Evolutionary conservation across 805 yeast genomes (phyloP).

Genomic region (Zygoascus flipseniorum): DNA sequence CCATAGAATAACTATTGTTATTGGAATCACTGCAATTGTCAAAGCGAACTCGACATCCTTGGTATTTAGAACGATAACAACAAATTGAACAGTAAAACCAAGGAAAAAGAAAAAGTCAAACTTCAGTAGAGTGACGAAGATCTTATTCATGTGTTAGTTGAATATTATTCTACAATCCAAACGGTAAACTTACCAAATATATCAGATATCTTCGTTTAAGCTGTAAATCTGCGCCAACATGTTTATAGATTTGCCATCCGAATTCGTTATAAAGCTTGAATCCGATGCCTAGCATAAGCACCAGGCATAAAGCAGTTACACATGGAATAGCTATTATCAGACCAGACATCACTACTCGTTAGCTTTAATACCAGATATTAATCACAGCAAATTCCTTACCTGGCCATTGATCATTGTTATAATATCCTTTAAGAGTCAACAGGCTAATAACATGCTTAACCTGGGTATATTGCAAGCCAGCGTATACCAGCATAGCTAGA

Average conservation of each 20-base stretch:
- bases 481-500: constrained; percentile 37
- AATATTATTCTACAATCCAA: not conserved
- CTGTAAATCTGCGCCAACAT: constrained; percentile 39
- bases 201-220: constrained; percentile 30
- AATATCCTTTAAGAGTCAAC: constrained; percentile 11
- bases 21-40: constrained; percentile 39
- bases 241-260: constrained; percentile 41
- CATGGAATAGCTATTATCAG: constrained; percentile 37
- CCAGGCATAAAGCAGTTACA: constrained; percentile 32
- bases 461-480: constrained; percentile 40
- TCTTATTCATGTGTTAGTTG: constrained; percentile 24
- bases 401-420: constrained; percentile 13
- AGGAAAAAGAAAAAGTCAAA: constrained; percentile 41
- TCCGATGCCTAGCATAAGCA: constrained; percentile 28
- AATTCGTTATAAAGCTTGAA: constrained; percentile 33
- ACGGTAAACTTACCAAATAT: constrained; percentile 14
- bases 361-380: not conserved
- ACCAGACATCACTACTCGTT: constrained; percentile 20
- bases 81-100: constrained; percentile 43
- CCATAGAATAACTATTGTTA: constrained; percentile 33
- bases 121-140: constrained; percentile 33
- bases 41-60: constrained; percentile 38
- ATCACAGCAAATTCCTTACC: not conserved
- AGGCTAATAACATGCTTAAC: constrained; percentile 23
- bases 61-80: constrained; percentile 36